phyloP scores from a whole-genome alignment of 495 filamentous ascomycete species.

The Platismatia glauca region DNA sequence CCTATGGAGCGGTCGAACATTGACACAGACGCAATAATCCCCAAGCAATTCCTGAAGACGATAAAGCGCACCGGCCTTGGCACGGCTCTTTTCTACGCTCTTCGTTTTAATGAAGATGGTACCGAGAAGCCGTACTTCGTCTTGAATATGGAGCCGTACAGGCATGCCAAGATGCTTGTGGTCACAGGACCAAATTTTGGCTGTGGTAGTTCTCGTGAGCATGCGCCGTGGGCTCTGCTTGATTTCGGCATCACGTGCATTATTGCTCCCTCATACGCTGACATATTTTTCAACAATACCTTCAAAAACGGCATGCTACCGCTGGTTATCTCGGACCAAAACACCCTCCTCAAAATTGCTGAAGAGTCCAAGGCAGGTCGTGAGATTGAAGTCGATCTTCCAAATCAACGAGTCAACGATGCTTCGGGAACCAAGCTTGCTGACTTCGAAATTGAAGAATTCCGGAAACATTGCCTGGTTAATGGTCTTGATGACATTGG shows the following conservation, averaged over 20 bases:
- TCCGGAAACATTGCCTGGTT: constrained; percentile 86
- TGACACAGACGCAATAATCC: constrained; percentile 97
- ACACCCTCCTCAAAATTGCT: constrained; percentile 58
- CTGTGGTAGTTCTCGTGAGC: constrained; percentile 87
- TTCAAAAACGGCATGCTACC: constrained; percentile 99
- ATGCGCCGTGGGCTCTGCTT: constrained; percentile 93
- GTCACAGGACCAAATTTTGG: constrained; percentile 94
- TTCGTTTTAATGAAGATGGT: constrained; percentile 61
- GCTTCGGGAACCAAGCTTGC: constrained; percentile 61
- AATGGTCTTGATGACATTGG: constrained; percentile 97
- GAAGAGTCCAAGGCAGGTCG: constrained; percentile 72
- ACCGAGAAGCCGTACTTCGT: constrained; percentile 71
- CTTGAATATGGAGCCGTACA: constrained; percentile 85
- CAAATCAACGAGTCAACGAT: constrained; percentile 74
- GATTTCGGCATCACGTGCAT: constrained; percentile 94
- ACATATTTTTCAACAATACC: constrained; percentile 99
- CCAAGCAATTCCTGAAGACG: constrained; percentile 98
- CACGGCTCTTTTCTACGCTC: constrained; percentile 73
- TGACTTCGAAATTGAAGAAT: constrained; percentile 78
- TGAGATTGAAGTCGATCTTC: constrained; percentile 87
- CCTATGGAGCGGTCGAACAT: constrained; percentile 82
- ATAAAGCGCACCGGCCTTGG: constrained; percentile 97
- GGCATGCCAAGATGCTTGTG: constrained; percentile 79
- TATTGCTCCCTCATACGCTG: constrained; percentile 86
- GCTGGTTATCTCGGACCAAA: constrained; percentile 60